Evolutionary conservation across 331 rosid genomes (phyloP), one percentile per base, ranked within the genome.

Genomic region (Quercus phellos): DNA sequence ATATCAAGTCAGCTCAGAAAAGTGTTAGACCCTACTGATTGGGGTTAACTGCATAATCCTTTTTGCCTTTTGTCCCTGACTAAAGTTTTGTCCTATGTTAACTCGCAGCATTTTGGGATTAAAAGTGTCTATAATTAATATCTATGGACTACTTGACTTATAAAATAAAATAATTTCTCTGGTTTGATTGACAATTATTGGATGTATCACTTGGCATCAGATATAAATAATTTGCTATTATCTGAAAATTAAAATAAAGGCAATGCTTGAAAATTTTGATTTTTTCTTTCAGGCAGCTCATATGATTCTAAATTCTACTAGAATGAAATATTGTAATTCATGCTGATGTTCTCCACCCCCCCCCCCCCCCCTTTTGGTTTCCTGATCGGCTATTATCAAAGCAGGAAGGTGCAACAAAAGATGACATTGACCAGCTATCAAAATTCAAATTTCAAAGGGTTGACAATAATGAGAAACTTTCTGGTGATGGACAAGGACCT

Each of bases 341-440:
- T 70, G 50, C 24, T 18, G 68, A 55, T 78, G 11, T 55, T 54
- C 77, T 21, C 38, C 74, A 64, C 54, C 61, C 68, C 56, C 61
- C 19, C 50, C 68, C 24, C 63, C 29, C 51, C 74, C 18, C 30
- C 60, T 6, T 14, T 72, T 46, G 75, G 66, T 67, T 59, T 67
- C 7, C 32, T 78, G 66, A 64, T 87, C 46, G 34, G 4, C 51
- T 55, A 12, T 27, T 77, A 34, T 27, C 59, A 73, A 82, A 74
- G 66, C 90, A 94, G 98, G 97, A 94, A 82, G 98, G 98, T 14
- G 97, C 98, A 80, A 87, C 98, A 71, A 92, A 89, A 86, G 97
- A 94, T 84, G 98, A 94, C 70, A 83, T 92, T 76, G 98, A 94
- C 35, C 94, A 90, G 77, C 73, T 94, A 80, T 46, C 93, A 32